Conservation (phyloP, 306 rosid genomes). For the Fagus crenata region DNA sequence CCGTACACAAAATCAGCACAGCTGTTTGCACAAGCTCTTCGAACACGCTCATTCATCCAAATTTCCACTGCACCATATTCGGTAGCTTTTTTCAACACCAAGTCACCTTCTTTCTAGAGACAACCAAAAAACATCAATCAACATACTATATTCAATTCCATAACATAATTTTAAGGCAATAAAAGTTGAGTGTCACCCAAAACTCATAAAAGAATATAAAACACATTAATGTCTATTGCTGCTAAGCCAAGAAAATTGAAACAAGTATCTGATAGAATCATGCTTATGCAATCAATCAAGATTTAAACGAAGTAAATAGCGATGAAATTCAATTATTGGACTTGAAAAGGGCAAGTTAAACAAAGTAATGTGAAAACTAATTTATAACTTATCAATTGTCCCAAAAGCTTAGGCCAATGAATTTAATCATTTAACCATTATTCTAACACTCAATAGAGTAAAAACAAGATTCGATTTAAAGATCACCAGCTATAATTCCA, state of each 20-base stretch:
- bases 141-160: slow-evolving; percentile 12
- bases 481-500: too few species aligned
- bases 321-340: not conserved
- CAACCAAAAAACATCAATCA: slow-evolving; percentile 42
- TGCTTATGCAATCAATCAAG: not conserved
- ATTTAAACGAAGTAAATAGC: not conserved
- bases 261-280: slow-evolving; percentile 16
- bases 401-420: not conserved
- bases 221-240: not conserved
- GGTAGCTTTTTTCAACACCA: slow-evolving; percentile 90
- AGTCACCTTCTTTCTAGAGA: slow-evolving; percentile 77
- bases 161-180: not conserved
- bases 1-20: slow-evolving; percentile 89
- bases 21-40: slow-evolving; percentile 91
- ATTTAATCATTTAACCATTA: too few species aligned
- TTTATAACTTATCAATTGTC: not conserved
- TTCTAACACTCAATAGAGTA: too few species aligned
- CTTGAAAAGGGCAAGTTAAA: not conserved
- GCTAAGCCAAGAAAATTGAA: not conserved
- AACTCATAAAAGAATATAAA: not conserved
- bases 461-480: too few species aligned
- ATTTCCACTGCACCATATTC: slow-evolving; percentile 96
- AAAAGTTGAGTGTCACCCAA: slow-evolving; percentile 20
- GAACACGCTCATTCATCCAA: slow-evolving; percentile 99
- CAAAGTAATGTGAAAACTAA: not conserved